Conservation (phyloP, 371 early-diverging fungal species). For the Saksenaea oblongispora region DNA sequence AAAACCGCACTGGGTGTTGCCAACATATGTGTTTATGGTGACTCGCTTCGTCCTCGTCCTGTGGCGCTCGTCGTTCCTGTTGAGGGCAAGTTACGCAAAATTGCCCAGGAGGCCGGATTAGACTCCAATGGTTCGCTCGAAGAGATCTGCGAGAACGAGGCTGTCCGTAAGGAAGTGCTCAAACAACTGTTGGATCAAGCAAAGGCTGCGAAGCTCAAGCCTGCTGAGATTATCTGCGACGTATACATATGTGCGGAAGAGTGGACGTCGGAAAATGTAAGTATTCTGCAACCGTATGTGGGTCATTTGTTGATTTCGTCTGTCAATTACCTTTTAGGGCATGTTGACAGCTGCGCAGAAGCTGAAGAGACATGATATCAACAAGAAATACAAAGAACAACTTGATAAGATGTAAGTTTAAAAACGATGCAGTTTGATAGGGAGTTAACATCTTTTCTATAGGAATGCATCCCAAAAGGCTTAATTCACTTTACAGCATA, state of each 20-base stretch:
- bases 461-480: slow-evolving; percentile 35
- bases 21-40: slow-evolving; percentile 86
- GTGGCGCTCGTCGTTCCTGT: slow-evolving; percentile 74
- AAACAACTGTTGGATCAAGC: slow-evolving; percentile 49
- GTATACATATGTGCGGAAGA: slow-evolving; percentile 69
- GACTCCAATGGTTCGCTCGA: slow-evolving; percentile 32
- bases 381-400: slow-evolving; percentile 56
- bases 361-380: slow-evolving; percentile 82
- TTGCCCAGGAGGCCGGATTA: slow-evolving; percentile 20
- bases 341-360: slow-evolving; percentile 93
- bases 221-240: slow-evolving; percentile 67
- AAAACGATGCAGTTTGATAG: not conserved
- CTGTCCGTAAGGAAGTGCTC: slow-evolving; percentile 44
- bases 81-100: slow-evolving; percentile 25
- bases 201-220: slow-evolving; percentile 59
- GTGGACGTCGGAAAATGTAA: slow-evolving; percentile 86
- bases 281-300: slow-evolving; percentile 14
- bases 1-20: slow-evolving; percentile 69
- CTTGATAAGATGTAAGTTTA: slow-evolving; percentile 64
- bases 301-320: slow-evolving; percentile 6
- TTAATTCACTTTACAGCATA: slow-evolving; percentile 2
- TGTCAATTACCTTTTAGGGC: slow-evolving; percentile 33
- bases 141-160: slow-evolving; percentile 45
- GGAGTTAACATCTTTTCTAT: not conserved
- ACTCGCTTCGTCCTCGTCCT: slow-evolving; percentile 62